A percentile compares a stretch with the other conserved stretches of the same genome.
Conservation (phyloP, 371 early-diverging fungal species). For the Lichtheimia ornata region DNA sequence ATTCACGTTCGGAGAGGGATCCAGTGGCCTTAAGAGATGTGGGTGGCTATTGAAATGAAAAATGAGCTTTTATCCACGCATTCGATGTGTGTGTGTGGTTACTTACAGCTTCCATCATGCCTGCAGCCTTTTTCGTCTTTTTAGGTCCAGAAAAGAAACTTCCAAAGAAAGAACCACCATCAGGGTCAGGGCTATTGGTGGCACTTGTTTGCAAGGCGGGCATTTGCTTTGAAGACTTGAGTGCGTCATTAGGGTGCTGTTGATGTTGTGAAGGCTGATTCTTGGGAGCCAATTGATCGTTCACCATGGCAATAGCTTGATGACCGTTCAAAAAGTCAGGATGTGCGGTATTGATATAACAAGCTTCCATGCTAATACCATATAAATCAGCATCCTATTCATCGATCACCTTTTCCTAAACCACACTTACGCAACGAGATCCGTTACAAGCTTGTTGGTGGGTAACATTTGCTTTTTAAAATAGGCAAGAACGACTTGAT, state of each 20-base stretch:
- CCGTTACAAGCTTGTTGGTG: conserved; percentile 91
- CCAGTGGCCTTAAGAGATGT: conserved; percentile 94
- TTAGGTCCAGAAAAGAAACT: conserved; percentile 86
- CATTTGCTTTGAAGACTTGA: conserved; percentile 36
- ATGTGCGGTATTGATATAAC: conserved; percentile 98
- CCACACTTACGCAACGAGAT: conserved; percentile 76
- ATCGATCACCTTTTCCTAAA: background rate
- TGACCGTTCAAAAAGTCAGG: conserved; percentile 98
- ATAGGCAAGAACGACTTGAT: conserved; percentile 87
- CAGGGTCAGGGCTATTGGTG: conserved; percentile 25
- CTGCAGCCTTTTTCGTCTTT: conserved; percentile 64
- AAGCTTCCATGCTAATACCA: conserved; percentile 77
- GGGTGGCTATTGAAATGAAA: conserved; percentile 72
- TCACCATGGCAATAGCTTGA: conserved; percentile 91
- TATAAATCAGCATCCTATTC: background rate
- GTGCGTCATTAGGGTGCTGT: conserved; percentile 2
- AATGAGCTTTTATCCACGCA: background rate
- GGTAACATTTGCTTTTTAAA: conserved; percentile 88
- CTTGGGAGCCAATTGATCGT: conserved; percentile 75
- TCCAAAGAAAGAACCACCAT: conserved; percentile 87
- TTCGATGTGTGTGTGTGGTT: background rate
- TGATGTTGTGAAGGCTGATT: conserved; percentile 11
- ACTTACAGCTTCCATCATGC: conserved; percentile 75
- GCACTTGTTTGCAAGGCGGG: conserved; percentile 23
- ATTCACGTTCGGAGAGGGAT: conserved; percentile 93